Evolutionary conservation across 495 filamentous ascomycete species (phyloP), one percentile per base, ranked within the genome.

Genomic region (Pyrenopolyporus hunteri): DNA sequence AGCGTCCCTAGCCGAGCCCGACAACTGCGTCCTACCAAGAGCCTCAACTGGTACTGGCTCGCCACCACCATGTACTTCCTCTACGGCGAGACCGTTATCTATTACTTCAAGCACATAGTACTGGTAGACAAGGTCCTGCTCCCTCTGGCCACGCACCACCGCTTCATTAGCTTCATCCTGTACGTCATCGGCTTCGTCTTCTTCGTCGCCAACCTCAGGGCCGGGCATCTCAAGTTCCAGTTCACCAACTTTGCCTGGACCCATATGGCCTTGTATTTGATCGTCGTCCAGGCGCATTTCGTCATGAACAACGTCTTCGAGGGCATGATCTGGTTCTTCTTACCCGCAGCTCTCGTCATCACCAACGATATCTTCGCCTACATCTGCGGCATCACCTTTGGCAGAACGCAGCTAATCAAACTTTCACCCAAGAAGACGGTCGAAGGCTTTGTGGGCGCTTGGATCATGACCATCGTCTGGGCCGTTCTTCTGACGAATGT

Each of bases 271-370:
- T 83, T 99, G 25, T 97, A 96, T 79, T 78, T 99, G 68, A 97
- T 99, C 64, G 92, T 97, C 19, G 91, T 97, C 9, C 95, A 99
- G 73, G 92, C 95, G 17, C 95, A 99, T 74, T 99, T 99, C 70
- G 91, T 99, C 74, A 97, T 99, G 89, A 98, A 99, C 81, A 99
- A 98, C 76, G 88, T 98, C 57, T 93, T 99, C 73, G 95, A 99
- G 78, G 95, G 95, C 75, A 92, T 99, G 91, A 94, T 99, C 72
- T 99, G 95, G 95, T 98, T 99, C 82, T 97, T 99, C 83, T 80
- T 99, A 39, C 95, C 95, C 1, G 93, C 91, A 2, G 88, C 90
- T 22, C 82, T 99, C 51, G 95, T 99, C 66, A 97, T 98, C 69
- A 96, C 90, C 31, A 99, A 99, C 70, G 95, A 99, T 73, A 99